Conservation (phyloP, 1,139 yeast species). For the Nakaseomyces delphensis region DNA sequence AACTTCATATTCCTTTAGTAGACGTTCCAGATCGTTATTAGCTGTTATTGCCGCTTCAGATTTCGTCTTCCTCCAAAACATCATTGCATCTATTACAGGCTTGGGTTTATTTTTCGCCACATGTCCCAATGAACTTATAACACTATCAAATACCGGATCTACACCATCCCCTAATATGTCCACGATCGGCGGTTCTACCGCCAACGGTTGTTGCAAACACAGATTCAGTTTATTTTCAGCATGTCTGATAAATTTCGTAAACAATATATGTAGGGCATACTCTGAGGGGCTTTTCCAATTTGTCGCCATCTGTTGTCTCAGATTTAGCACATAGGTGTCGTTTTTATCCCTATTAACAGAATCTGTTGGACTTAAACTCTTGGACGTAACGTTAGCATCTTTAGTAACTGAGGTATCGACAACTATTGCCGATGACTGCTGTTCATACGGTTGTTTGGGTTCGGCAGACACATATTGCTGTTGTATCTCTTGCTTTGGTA, state of each 20-base stretch:
- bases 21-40: conserved; percentile 43
- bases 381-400: background rate
- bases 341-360: conserved; percentile 4
- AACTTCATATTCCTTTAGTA: conserved; percentile 27
- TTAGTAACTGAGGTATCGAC: background rate
- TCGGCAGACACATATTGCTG: background rate
- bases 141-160: conserved; percentile 78
- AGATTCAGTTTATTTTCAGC: conserved; percentile 78
- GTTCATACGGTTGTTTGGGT: background rate
- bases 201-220: conserved; percentile 61
- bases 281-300: conserved; percentile 80
- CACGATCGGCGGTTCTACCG: conserved; percentile 71
- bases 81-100: conserved; percentile 93
- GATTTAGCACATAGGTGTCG: conserved; percentile 23
- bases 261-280: conserved; percentile 85
- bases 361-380: conserved; percentile 1
- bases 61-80: conserved; percentile 95
- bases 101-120: conserved; percentile 86
- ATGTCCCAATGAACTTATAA: conserved; percentile 77
- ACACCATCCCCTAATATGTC: conserved; percentile 80
- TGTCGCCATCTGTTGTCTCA: conserved; percentile 45
- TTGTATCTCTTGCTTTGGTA: background rate
- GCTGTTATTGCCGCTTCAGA: conserved; percentile 79
- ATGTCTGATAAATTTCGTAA: conserved; percentile 89
- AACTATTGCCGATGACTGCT: background rate